Conservation (phyloP, 768 basidiomycete species). For the Leccinum fibrillosum region DNA sequence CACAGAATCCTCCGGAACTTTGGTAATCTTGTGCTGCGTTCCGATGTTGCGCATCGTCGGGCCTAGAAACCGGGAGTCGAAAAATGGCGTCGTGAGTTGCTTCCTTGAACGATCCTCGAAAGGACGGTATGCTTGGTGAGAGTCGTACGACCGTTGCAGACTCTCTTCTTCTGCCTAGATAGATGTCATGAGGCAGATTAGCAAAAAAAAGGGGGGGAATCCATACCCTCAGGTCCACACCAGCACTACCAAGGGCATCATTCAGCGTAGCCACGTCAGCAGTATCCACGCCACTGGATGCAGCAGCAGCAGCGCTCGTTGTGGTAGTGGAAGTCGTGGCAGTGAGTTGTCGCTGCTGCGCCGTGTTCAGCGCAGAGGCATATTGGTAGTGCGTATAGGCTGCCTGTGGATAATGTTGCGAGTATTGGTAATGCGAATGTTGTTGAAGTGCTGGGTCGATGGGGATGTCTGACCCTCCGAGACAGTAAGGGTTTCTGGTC, state of each 20-base stretch:
- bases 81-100: conserved; percentile 65
- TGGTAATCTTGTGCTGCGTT: conserved; percentile 64
- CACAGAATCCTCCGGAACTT: conserved; percentile 66
- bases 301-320: conserved; percentile 20
- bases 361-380: conserved; percentile 27
- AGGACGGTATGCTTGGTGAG: conserved; percentile 58
- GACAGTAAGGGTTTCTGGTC: neutral
- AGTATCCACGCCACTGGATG: conserved; percentile 48
- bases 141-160: conserved; percentile 63
- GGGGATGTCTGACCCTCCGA: conserved; percentile 46
- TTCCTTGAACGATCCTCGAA: conserved; percentile 79
- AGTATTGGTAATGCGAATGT: conserved; percentile 48
- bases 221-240: conserved; percentile 77
- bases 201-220: neutral
- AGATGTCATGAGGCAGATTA: neutral
- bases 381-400: conserved; percentile 44
- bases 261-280: conserved; percentile 76
- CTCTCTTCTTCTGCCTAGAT: conserved; percentile 84
- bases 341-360: conserved; percentile 24
- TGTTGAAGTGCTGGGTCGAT: conserved; percentile 70
- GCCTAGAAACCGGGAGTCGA: conserved; percentile 64
- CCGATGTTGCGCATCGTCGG: conserved; percentile 67
- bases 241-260: conserved; percentile 82
- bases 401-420: conserved; percentile 36
- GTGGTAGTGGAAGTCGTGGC: conserved; percentile 15